Conservation (phyloP, 2,329 filamentous ascomycete genomes). For the Colletotrichum sp. region DNA sequence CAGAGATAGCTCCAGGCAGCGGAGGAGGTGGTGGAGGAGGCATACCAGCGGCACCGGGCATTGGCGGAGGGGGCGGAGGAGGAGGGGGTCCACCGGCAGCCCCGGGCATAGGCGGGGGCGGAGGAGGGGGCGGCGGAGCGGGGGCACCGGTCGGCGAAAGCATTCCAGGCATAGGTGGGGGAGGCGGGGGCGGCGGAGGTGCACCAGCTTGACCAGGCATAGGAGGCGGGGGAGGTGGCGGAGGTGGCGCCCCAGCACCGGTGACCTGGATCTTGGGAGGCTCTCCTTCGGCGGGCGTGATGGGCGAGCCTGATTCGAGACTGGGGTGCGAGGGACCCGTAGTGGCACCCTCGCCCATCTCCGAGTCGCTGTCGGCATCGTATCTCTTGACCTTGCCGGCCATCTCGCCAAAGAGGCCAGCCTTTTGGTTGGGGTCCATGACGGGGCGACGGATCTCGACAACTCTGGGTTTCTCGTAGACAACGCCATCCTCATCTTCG, state of each 20-base stretch:
- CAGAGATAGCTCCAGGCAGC: conserved; percentile 69
- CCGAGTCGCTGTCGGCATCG: conserved; percentile 72
- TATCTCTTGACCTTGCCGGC: conserved; percentile 75
- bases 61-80: conserved; percentile 50
- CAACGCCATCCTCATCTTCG: conserved; percentile 59
- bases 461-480: conserved; percentile 80
- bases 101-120: conserved; percentile 41
- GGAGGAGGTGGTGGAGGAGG: conserved; percentile 52
- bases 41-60: conserved; percentile 41
- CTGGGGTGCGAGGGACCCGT: conserved; percentile 79
- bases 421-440: conserved; percentile 67
- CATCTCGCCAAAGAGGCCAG: conserved; percentile 71
- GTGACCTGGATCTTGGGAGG: conserved; percentile 65
- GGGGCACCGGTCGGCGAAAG: conserved; percentile 35
- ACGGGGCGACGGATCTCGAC: conserved; percentile 78
- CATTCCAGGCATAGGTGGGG: conserved; percentile 54
- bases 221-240: conserved; percentile 46
- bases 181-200: conserved; percentile 57
- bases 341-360: conserved; percentile 71
- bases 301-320: conserved; percentile 71
- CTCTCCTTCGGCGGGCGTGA: conserved; percentile 66
- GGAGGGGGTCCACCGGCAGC: conserved; percentile 38
- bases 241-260: conserved; percentile 37
- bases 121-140: conserved; percentile 55
- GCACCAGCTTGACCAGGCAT: conserved; percentile 38